Evolutionary conservation across 805 yeast genomes (phyloP).

Genomic region (Candida parachauliodes): DNA sequence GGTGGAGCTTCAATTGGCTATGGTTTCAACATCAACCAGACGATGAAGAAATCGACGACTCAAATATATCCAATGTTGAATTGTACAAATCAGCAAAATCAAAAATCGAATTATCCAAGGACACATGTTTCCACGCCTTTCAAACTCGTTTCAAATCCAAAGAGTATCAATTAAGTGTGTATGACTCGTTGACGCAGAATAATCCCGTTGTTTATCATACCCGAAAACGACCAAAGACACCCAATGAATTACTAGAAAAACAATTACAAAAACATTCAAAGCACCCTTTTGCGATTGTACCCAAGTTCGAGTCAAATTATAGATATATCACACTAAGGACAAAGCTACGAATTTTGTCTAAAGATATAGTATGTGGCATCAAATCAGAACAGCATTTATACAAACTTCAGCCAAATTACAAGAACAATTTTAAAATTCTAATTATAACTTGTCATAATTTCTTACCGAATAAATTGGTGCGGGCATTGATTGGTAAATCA

Average conservation of each 20-base stretch:
- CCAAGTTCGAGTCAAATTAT: conserved; percentile 20
- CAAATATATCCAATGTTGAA: conserved; percentile 22
- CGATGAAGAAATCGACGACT: conserved; percentile 12
- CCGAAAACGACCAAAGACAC: conserved; percentile 29
- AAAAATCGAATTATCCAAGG: conserved; percentile 31
- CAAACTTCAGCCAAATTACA: conserved; percentile 4
- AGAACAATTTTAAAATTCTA: conserved; percentile 18
- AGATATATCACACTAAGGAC: conserved; percentile 22
- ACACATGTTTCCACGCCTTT: conserved; percentile 32
- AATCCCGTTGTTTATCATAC: conserved; percentile 31
- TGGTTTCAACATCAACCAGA: conserved; percentile 18
- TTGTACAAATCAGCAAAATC: conserved; percentile 27
- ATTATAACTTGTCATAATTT: conserved; percentile 38
- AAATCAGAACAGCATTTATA: conserved; percentile 27
- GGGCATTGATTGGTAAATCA: conserved; percentile 31
- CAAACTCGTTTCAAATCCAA: conserved; percentile 13
- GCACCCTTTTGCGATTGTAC: conserved; percentile 4
- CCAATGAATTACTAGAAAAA: conserved; percentile 23
- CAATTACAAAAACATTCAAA: background rate
- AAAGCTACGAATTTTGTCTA: conserved; percentile 19
- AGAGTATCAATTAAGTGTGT: conserved; percentile 30
- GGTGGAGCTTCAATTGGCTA: conserved; percentile 27
- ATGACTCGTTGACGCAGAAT: conserved; percentile 28
- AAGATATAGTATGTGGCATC: conserved; percentile 19
- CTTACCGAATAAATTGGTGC: conserved; percentile 37